Conservation (phyloP, 164 flowering plant genomes). For the Brasenia schreberi region DNA sequence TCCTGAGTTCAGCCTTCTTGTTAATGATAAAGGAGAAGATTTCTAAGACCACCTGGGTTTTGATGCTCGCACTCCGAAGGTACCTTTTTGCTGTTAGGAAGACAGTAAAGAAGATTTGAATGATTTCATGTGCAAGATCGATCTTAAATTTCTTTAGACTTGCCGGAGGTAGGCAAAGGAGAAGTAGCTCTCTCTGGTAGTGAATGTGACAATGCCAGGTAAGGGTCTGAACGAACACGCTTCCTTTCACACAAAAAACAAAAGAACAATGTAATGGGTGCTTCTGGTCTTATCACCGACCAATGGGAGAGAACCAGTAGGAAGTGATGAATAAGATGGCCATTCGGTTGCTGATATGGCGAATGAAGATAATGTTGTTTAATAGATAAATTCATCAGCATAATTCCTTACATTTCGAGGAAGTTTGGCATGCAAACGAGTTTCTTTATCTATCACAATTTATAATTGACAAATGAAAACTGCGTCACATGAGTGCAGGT, state of each 20-base stretch:
- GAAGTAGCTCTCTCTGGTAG: background rate
- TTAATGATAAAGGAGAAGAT: constrained; percentile 82
- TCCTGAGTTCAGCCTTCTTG: constrained; percentile 65
- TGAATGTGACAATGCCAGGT: background rate
- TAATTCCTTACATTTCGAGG: no score
- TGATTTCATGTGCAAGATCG: background rate
- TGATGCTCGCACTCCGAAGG: constrained; percentile 43
- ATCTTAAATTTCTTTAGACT: background rate
- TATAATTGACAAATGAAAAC: no score
- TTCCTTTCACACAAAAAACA: no score
- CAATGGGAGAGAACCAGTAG: background rate
- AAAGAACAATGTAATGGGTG: background rate
- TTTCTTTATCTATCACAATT: no score
- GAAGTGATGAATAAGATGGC: no score
- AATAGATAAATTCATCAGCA: no score
- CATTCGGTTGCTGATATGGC: no score
- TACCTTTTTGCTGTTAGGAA: constrained; percentile 20
- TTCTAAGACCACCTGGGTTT: constrained; percentile 58
- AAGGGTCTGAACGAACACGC: no score
- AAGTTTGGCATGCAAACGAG: no score
- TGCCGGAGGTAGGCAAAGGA: background rate
- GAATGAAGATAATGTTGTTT: no score
- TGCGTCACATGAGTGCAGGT: no score
- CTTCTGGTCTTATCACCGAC: background rate
- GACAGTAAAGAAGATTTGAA: constrained; percentile 23